Base-by-base conservation (phyloP, 2,329 filamentous ascomycete species). In the Penicillium sp. region DNA sequence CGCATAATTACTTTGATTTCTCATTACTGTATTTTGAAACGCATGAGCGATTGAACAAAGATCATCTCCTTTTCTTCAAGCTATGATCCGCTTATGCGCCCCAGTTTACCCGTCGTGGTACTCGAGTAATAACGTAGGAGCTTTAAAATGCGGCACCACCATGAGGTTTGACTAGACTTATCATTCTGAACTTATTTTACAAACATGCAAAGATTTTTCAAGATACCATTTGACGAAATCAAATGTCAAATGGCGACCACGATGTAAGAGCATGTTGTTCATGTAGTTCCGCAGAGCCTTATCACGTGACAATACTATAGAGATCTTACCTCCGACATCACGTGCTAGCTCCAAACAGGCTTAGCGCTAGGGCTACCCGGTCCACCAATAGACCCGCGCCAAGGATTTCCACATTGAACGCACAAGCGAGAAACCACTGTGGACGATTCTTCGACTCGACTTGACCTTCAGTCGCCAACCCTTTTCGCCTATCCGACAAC, bases 401-500 rank as follows among this genome's bases (percentile, higher is more conserved):
- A 77, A 77, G 75, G 77, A 74, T 76, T 77, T 71, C 52, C 70
- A 64, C 68, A 70, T 67, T 64, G 67, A 69, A 69, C 70, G 70
- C 75, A 77, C 75, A 77, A 77, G 74, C 75, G 75, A 77, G 73
- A 73, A 70, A 68, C 67, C 70, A 73, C 71, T 59, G 59, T 62
- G 59, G 59, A 61, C 59, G 58, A 50, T 59, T 56, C 59, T 58
- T 70, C 64, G 62, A 69, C 63, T 63, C 63, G 63, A 60, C 62
- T 63, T 65, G 68, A 63, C 61, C 62, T 62, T 61, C 62, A 63
- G 66, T 68, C 67, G 65, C 65, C 67, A 68, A 67, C 66, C 66
- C 64, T 69, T 70, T 70, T 64, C 66, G 68, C 63, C 68, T 68
- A 72, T 69, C 68, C 69, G 66, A 73, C 68, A 70, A 69, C 66